phyloP scores from a whole-genome alignment of 2,329 filamentous ascomycete genomes.

The Trichocomaceae sp. region DNA sequence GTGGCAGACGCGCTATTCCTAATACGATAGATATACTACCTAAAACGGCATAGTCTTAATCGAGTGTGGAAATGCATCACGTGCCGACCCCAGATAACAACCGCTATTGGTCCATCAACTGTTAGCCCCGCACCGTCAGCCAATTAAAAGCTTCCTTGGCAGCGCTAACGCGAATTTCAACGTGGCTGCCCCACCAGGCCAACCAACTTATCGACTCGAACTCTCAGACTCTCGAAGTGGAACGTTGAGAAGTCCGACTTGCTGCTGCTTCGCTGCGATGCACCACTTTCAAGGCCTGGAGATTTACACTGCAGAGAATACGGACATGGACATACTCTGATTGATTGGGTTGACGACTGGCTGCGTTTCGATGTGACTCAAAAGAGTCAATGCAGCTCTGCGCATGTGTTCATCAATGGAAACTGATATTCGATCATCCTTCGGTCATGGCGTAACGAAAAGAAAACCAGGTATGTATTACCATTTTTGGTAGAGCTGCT shows the following conservation, averaged over 20 bases:
- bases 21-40: no score
- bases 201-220: not conserved
- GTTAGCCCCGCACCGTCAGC: not conserved
- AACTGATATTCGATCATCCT: slow-evolving; percentile 27
- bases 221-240: no score
- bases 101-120: not conserved
- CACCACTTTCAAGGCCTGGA: not conserved
- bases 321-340: not conserved
- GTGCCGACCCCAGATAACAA: no score
- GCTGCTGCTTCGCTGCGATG: not conserved
- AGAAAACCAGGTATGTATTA: slow-evolving; percentile 31
- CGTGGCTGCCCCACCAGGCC: not conserved
- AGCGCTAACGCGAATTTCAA: not conserved
- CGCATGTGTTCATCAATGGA: slow-evolving; percentile 25
- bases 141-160: not conserved
- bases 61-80: no score
- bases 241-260: no score
- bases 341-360: not conserved
- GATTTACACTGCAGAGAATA: not conserved
- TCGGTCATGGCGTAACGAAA: slow-evolving; percentile 32
- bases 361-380: not conserved
- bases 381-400: slow-evolving; percentile 13
- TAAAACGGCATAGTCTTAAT: no score
- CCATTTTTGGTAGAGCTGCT: not conserved
- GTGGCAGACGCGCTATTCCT: no score